Conservation (phyloP, 2,329 filamentous ascomycete species). For the Cytospora mali region DNA sequence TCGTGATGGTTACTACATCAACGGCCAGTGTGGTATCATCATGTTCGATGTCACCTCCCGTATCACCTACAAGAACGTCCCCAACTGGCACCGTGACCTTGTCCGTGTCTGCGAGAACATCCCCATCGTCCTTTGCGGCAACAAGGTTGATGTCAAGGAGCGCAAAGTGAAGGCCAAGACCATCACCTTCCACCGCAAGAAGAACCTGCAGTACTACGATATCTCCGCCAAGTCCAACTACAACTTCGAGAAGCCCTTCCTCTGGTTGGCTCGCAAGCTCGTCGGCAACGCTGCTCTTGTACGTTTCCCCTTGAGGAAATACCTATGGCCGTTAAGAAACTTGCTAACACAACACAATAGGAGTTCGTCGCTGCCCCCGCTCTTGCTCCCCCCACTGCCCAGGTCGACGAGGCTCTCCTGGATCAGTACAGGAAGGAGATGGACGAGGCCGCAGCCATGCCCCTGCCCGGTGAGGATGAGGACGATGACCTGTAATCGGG, state of each 20-base stretch:
- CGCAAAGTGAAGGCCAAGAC: conserved; percentile 99
- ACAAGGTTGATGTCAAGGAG: conserved; percentile 99
- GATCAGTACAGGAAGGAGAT: conserved; percentile 88
- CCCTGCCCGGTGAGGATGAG: conserved; percentile 94
- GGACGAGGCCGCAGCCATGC: conserved; percentile 74
- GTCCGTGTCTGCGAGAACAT: conserved; percentile 99
- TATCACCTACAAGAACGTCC: conserved; percentile 99
- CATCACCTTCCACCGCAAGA: conserved; percentile 99
- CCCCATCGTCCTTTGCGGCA: conserved; percentile 95
- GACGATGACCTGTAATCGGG: conserved; percentile 64
- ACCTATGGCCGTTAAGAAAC: neutral
- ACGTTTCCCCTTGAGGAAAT: conserved; percentile 42
- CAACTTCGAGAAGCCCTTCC: conserved; percentile 99
- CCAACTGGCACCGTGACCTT: conserved; percentile 99
- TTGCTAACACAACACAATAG: conserved; percentile 50
- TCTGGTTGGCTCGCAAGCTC: conserved; percentile 98
- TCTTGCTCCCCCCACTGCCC: conserved; percentile 88
- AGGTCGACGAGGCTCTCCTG: conserved; percentile 83
- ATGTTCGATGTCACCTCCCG: conserved; percentile 99
- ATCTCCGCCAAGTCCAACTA: conserved; percentile 99
- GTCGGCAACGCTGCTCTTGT: conserved; percentile 89
- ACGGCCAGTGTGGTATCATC: conserved; percentile 99
- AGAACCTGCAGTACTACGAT: conserved; percentile 99
- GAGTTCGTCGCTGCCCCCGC: conserved; percentile 96
- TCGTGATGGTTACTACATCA: conserved; percentile 99